A percentile compares a stretch with the other conserved stretches of the same genome.
Conservation (phyloP, 148 eudicot species). For the Rhododendron simsii region DNA sequence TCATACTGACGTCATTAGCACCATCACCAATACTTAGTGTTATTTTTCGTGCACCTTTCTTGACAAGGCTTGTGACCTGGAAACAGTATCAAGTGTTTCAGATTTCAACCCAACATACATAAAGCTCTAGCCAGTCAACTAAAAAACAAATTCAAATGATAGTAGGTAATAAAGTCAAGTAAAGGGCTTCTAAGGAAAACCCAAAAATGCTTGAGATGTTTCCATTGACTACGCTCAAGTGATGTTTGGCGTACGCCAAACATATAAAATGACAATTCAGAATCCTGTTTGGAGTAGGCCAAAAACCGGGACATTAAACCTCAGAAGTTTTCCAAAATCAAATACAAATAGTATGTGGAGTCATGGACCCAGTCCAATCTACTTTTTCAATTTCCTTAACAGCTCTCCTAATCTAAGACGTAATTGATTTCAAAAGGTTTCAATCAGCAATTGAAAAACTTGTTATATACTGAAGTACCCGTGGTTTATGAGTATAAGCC, state of each 20-base stretch:
- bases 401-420: too few relatives aligned
- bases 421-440: neutral
- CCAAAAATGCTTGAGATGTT: neutral
- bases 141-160: neutral
- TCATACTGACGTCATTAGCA: constrained; percentile 94
- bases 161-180: constrained; percentile 53
- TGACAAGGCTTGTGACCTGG: constrained; percentile 89
- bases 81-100: constrained; percentile 15
- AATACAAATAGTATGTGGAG: neutral
- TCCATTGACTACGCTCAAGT: neutral
- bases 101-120: constrained; percentile 7
- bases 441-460: neutral
- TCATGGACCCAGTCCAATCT: neutral
- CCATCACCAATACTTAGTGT: constrained; percentile 96
- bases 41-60: constrained; percentile 80
- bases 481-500: neutral
- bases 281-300: neutral
- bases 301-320: neutral
- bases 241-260: neutral
- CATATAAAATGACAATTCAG: neutral
- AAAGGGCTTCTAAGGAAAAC: constrained; percentile 1
- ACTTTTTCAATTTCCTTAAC: neutral
- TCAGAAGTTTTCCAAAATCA: neutral
- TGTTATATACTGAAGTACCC: neutral
- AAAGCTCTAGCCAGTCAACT: neutral